phyloP scores from a whole-genome alignment of 116 monocot species.

The Phalaenopsis hybrid region DNA sequence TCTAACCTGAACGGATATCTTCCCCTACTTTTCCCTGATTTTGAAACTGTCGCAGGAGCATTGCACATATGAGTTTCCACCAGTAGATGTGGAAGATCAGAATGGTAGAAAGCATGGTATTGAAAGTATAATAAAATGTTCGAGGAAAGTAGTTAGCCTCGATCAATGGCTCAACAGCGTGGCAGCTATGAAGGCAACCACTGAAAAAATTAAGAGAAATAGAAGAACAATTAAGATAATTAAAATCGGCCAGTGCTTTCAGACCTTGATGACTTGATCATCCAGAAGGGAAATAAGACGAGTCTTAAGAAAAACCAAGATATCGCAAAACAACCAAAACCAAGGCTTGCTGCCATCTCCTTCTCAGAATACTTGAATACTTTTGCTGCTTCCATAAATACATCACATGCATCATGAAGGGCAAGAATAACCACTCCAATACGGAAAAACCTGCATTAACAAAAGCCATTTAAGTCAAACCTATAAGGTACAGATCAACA shows the following conservation, averaged over 20 bases:
- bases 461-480: conserved; percentile 1
- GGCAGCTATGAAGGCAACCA: conserved; percentile 47
- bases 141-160: conserved; percentile 30
- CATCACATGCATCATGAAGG: conserved; percentile 80
- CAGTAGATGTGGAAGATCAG: conserved; percentile 92
- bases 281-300: conserved; percentile 83
- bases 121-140: conserved; percentile 69
- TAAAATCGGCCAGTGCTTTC: not conserved
- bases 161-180: conserved; percentile 36
- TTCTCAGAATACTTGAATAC: conserved; percentile 84
- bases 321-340: conserved; percentile 78
- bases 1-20: conserved; percentile 90
- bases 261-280: conserved; percentile 79
- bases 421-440: conserved; percentile 83
- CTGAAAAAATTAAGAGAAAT: conserved; percentile 10
- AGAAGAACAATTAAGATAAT: not conserved
- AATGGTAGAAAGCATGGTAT: conserved; percentile 77
- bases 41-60: conserved; percentile 70
- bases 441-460: conserved; percentile 69
- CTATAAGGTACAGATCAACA: not conserved
- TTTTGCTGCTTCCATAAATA: conserved; percentile 89
- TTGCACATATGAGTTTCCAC: conserved; percentile 88
- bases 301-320: conserved; percentile 81
- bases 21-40: conserved; percentile 92
- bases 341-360: conserved; percentile 71